Conservation (phyloP, 495 filamentous ascomycete genomes). For the Cercophora samala region DNA sequence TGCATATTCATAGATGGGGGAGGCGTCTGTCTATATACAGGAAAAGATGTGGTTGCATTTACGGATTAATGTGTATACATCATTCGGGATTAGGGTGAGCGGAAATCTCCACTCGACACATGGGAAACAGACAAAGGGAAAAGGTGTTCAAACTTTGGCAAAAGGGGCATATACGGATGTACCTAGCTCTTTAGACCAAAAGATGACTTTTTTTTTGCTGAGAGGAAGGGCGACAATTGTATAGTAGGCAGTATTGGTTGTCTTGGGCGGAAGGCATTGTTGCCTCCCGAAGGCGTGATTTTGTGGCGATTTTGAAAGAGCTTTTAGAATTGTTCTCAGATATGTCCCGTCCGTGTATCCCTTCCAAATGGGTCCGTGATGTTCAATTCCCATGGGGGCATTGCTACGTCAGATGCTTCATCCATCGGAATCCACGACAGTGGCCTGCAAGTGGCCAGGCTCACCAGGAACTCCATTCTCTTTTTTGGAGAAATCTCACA, state of each 20-base stretch:
- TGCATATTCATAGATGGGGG: not conserved
- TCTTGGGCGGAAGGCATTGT: not conserved
- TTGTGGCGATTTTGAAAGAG: conserved; percentile 4
- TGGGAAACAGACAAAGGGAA: not conserved
- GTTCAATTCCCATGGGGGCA: not conserved
- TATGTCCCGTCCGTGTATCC: not conserved
- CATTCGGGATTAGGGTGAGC: not conserved
- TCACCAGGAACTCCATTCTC: not conserved
- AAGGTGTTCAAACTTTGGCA: not conserved
- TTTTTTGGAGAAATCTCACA: conserved; percentile 3
- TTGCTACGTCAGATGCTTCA: not conserved
- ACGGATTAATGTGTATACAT: not conserved
- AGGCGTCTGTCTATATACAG: not conserved
- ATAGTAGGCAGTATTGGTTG: not conserved
- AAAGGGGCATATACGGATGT: not conserved
- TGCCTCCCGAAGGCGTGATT: conserved; percentile 12
- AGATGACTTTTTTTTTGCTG: not conserved
- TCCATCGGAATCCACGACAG: not conserved
- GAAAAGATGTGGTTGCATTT: not conserved
- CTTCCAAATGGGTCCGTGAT: not conserved
- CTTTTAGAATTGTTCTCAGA: not conserved
- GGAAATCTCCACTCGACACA: conserved; percentile 5
- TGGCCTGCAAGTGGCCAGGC: not conserved
- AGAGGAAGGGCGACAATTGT: not conserved
- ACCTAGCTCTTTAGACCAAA: not conserved